Percentiles rank a stretch among this genome's conserved stretches.
These are phyloP conservation scores for Lagenaria siceraria DNA, from an alignment of 306 rosid species.

Conservation along the genomic window DNA sequence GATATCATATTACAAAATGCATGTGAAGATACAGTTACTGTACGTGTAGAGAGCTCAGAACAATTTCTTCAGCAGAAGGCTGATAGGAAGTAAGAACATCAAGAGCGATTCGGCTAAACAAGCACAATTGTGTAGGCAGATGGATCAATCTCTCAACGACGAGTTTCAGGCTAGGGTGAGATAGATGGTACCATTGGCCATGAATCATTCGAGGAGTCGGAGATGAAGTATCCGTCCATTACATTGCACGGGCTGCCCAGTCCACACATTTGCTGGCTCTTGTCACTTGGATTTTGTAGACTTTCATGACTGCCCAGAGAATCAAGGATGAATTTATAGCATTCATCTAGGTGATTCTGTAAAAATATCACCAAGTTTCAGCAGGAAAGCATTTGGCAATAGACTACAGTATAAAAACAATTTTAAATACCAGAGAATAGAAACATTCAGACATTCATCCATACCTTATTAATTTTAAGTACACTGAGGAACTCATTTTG, in stretches of 20 bases:
- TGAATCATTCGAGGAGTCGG: conserved; percentile 53
- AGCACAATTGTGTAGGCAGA: background rate
- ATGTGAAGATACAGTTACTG: conserved; percentile 4
- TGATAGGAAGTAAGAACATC: background rate
- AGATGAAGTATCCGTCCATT: conserved; percentile 45
- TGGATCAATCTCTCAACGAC: background rate
- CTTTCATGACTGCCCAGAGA: conserved; percentile 17
- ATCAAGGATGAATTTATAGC: conserved; percentile 48
- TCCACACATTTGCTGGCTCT: conserved; percentile 33
- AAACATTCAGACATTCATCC: background rate
- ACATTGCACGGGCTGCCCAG: conserved; percentile 54
- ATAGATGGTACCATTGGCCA: conserved; percentile 37
- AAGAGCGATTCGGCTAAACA: background rate
- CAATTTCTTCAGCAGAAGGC: background rate
- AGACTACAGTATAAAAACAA: background rate
- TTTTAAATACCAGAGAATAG: background rate
- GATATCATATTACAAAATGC: background rate
- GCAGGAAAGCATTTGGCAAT: conserved; percentile 3
- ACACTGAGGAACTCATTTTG: conserved; percentile 54
- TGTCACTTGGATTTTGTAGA: conserved; percentile 21
- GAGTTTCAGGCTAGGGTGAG: conserved; percentile 25
- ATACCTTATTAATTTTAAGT: conserved; percentile 66
- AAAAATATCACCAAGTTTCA: conserved; percentile 12
- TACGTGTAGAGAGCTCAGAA: background rate
- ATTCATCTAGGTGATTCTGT: conserved; percentile 57